A percentile compares a stretch with the other conserved stretches of the same genome.
Conservation (phyloP, 2,329 filamentous ascomycete species). For the Dichotomopilus funicola region DNA sequence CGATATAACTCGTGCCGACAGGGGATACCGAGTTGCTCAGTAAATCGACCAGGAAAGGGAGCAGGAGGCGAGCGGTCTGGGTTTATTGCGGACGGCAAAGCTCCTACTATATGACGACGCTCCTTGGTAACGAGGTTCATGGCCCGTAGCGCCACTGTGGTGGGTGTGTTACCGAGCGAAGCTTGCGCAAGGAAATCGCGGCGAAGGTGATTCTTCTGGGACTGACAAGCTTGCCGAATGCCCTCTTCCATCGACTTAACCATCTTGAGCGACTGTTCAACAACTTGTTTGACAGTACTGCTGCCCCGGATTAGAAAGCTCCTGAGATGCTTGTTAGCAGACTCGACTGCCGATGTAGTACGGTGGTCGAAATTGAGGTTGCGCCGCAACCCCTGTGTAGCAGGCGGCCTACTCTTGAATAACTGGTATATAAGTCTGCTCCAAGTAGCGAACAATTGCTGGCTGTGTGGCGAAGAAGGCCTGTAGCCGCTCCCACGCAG, state of each 20-base stretch:
- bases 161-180: neutral
- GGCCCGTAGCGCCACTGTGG: neutral
- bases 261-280: neutral
- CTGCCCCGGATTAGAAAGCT: neutral
- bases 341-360: conserved; percentile 1
- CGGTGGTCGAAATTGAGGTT: neutral
- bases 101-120: neutral
- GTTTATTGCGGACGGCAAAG: neutral
- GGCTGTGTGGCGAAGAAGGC: neutral
- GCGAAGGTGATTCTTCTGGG: neutral
- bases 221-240: neutral
- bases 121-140: neutral
- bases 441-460: neutral
- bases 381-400: neutral
- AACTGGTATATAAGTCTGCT: neutral
- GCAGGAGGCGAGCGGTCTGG: neutral
- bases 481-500: neutral
- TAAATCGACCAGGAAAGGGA: neutral
- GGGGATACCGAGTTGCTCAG: neutral
- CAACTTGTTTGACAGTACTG: neutral
- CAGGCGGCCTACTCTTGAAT: neutral
- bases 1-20: neutral
- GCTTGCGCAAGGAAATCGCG: neutral
- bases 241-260: neutral
- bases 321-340: neutral